phyloP scores from a whole-genome alignment of 352 stramenopile species.

The Pythium brassicae region DNA sequence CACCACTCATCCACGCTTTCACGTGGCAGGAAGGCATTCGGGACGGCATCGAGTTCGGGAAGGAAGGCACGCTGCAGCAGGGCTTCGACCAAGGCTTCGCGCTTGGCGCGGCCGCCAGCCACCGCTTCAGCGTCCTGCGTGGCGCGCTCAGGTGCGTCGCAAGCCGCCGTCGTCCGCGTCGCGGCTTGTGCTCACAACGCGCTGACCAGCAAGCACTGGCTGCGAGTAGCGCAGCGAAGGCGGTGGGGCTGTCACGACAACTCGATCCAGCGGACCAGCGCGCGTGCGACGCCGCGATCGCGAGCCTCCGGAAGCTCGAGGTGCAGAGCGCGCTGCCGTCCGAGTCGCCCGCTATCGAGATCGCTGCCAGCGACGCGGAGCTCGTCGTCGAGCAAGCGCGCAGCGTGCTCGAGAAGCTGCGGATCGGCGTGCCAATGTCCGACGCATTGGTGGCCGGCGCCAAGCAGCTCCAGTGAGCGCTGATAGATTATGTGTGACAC shows the following conservation, averaged over 20 bases:
- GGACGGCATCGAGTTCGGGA: conserved; percentile 63
- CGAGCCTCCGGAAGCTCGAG: conserved; percentile 5
- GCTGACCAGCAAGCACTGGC: neutral
- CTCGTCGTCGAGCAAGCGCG: neutral
- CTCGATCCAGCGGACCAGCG: neutral
- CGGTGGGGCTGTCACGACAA: neutral
- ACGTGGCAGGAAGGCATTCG: conserved; percentile 48
- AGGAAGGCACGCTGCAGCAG: conserved; percentile 65
- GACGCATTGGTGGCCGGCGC: no score
- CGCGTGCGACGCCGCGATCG: neutral
- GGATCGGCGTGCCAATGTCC: neutral
- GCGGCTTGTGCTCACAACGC: neutral
- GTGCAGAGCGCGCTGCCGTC: conserved; percentile 9
- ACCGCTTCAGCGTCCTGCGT: conserved; percentile 41
- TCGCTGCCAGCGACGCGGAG: neutral
- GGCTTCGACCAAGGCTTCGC: conserved; percentile 65
- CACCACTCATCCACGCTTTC: neutral
- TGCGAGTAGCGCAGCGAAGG: conserved; percentile 7
- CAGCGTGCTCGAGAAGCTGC: conserved; percentile 5
- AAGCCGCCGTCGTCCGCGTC: neutral
- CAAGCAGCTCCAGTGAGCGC: neutral
- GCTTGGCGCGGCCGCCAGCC: conserved; percentile 26
- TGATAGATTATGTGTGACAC: neutral
- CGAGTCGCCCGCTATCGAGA: neutral
- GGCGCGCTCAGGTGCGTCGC: conserved; percentile 35